Evolutionary conservation across 2,329 filamentous ascomycete species (phyloP), one percentile per base, ranked within the genome.

Genomic region (Ilyonectria robusta): DNA sequence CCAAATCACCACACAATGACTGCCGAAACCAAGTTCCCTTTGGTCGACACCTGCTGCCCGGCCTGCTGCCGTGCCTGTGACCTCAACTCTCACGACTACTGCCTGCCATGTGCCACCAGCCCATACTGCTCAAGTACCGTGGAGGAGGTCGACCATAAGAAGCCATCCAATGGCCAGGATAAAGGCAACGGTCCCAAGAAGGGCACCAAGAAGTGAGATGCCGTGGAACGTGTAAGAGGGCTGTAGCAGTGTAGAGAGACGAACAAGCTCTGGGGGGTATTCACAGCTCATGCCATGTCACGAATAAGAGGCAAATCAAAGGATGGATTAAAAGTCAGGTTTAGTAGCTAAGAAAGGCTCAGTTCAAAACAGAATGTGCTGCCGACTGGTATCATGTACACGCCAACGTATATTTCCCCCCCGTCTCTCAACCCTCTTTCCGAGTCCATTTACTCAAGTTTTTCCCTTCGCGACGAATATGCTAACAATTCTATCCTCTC

Each of bases 41-140:
- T 61, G 7, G 57, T 61, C 44, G 33, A 55, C 37, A 7, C 29
- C 29, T 79, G 78, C 65, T 81, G 79, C 72, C 63, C 73, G 10
- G 68, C 60, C 35, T 81, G 79, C 70, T 81, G 79, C 67, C 73
- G 70, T 26, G 73, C 78, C 26, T 68, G 68, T 21, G 78, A 80
- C 62, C 65, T 74, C 23, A 78, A 79, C 51, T 75, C 62, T 9
- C 78, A 80, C 65, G 79, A 80, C 48, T 79, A 74, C 66, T 79
- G 78, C 42, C 61, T 76, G 8, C 73, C 75, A 15, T 79, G 68
- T 59, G 63, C 59, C 42, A 26, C 68, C n/a, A 76, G 72, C 19
- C 72, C 75, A 2, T 75, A 73, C 56, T 71, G 75, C 29, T 53
- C 69, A 8, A 56, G n/a, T 15, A 10, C 21, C 29, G n/a, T n/a